These are phyloP conservation scores for Crithidia acanthocephali DNA, from an alignment of 208 protist genomes.

Conservation along the genomic window DNA sequence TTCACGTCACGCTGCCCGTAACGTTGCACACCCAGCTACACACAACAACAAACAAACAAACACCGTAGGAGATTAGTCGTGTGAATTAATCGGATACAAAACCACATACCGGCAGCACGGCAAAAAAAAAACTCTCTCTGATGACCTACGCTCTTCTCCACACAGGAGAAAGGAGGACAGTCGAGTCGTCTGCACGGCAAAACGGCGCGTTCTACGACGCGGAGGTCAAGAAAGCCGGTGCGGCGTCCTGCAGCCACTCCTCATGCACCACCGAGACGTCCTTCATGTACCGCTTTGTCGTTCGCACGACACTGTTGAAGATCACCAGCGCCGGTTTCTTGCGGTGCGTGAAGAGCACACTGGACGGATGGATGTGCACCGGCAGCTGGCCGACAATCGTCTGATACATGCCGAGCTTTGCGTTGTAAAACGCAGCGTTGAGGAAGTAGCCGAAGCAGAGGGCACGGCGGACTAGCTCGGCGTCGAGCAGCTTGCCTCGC, in stretches of 20 bases:
- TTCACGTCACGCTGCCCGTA: too few species aligned
- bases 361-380: conserved; percentile 89
- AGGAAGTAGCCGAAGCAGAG: conserved; percentile 90
- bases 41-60: too few species aligned
- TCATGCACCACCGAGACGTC: conserved; percentile 89
- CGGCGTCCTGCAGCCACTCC: conserved; percentile 87
- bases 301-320: conserved; percentile 90
- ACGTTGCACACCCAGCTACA: too few species aligned
- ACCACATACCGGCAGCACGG: too few species aligned
- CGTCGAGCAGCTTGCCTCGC: conserved; percentile 45
- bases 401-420: conserved; percentile 84
- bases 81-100: too few species aligned
- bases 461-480: conserved; percentile 79
- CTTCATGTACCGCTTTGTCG: conserved; percentile 92
- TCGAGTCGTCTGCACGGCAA: too few species aligned
- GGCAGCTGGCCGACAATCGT: conserved; percentile 80
- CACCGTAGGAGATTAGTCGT: too few species aligned
- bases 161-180: too few species aligned
- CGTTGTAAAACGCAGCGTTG: conserved; percentile 90
- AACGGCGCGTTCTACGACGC: conserved; percentile 36
- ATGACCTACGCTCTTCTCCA: too few species aligned
- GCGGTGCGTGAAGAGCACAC: conserved; percentile 84
- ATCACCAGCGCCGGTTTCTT: conserved; percentile 85
- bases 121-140: too few species aligned
- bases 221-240: conserved; percentile 56